Evolutionary conservation across 352 stramenopile genomes (phyloP).

Genomic region (Pythium coloratum): DNA sequence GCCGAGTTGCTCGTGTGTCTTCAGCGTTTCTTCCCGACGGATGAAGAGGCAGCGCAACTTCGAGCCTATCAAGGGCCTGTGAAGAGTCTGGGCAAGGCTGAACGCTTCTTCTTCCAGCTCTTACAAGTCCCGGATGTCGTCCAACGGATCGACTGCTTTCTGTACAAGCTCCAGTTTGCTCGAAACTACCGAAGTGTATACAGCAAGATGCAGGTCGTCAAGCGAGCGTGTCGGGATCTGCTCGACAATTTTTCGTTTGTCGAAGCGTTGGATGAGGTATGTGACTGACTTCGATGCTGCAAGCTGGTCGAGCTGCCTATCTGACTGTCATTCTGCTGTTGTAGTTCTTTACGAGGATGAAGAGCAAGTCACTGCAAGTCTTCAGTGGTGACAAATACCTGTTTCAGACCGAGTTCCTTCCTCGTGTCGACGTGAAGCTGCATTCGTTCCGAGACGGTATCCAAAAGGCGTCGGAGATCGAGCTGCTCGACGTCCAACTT

Average conservation of each 20-base stretch:
- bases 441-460: constrained; percentile 59
- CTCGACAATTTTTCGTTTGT: constrained; percentile 73
- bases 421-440: constrained; percentile 52
- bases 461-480: constrained; percentile 46
- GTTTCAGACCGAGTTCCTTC: constrained; percentile 42
- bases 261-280: constrained; percentile 47
- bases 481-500: constrained; percentile 63
- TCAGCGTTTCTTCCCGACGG: constrained; percentile 75
- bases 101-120: constrained; percentile 69
- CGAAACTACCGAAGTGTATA: constrained; percentile 44
- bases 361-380: constrained; percentile 35
- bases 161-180: constrained; percentile 76
- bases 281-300: neutral
- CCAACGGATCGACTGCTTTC: constrained; percentile 68
- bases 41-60: constrained; percentile 54
- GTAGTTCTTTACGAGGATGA: constrained; percentile 51
- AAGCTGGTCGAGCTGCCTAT: neutral
- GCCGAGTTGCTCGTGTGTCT: constrained; percentile 65
- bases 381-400: constrained; percentile 31
- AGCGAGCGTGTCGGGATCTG: constrained; percentile 62
- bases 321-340: constrained; percentile 6
- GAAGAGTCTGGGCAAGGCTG: constrained; percentile 60
- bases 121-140: constrained; percentile 61
- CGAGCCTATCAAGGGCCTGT: constrained; percentile 44
- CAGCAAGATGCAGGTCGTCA: constrained; percentile 51